These are phyloP conservation scores for Salvia hispanica DNA, from an alignment of 257 asterid species.

Conservation along the genomic window DNA sequence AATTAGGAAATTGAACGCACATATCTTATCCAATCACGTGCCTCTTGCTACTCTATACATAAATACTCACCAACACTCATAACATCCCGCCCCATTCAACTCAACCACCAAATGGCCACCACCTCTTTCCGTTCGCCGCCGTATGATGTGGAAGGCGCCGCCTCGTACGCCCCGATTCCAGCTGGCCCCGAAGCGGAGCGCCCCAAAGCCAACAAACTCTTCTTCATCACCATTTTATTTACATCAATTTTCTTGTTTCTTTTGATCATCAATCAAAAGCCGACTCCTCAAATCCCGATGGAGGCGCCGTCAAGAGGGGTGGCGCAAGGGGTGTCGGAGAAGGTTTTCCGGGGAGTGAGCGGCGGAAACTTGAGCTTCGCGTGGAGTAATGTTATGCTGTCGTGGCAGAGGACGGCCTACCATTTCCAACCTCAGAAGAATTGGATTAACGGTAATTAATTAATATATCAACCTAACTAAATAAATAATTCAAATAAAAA, in stretches of 20 bases:
- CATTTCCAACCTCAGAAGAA: constrained; percentile 73
- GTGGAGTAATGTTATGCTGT: constrained; percentile 66
- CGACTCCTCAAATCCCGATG: neutral
- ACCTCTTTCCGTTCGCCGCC: neutral
- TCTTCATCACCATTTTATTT: constrained; percentile 40
- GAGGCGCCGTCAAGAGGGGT: constrained; percentile 64
- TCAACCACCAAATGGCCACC: constrained; percentile 26
- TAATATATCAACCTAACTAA: no score
- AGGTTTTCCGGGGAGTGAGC: constrained; percentile 47
- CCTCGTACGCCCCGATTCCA: constrained; percentile 41
- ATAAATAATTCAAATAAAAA: no score
- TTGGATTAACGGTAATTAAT: constrained; percentile 71
- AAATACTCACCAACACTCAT: no score
- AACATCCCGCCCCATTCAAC: neutral
- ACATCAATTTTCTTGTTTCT: constrained; percentile 41
- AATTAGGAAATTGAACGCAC: neutral
- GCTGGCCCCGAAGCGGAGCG: constrained; percentile 19
- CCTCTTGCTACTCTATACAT: constrained; percentile 17
- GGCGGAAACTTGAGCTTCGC: constrained; percentile 35
- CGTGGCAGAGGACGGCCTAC: constrained; percentile 74
- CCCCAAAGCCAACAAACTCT: constrained; percentile 28
- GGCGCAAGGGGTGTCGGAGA: constrained; percentile 74
- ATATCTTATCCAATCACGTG: constrained; percentile 31
- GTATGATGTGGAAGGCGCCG: constrained; percentile 42
- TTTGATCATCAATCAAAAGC: constrained; percentile 16